Percentiles rank a stretch among this genome's conserved stretches.
phyloP scores from a whole-genome alignment of 805 yeast genomes.

The Candida krabiensis region DNA sequence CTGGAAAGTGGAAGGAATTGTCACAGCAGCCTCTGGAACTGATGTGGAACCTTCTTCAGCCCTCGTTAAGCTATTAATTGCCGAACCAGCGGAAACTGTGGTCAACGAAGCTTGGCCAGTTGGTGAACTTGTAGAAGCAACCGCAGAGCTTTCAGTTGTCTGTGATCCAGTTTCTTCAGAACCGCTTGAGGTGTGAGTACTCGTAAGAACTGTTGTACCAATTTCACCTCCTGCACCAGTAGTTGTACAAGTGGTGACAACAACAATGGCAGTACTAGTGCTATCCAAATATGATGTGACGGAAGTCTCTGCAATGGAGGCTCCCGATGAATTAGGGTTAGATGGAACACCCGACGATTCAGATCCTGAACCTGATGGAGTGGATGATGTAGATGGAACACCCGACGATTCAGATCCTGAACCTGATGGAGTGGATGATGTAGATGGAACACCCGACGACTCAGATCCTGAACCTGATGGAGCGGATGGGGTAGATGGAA shows the following conservation, averaged over 20 bases:
- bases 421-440: neutral
- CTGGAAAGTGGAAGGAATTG: neutral
- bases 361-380: neutral
- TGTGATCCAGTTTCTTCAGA: neutral
- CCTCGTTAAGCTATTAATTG: conserved; percentile 2
- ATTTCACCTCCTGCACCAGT: neutral
- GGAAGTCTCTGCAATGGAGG: neutral
- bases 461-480: neutral
- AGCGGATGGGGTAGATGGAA: neutral
- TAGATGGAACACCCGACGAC: conserved; percentile 1
- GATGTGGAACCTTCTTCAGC: neutral
- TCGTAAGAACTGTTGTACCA: neutral
- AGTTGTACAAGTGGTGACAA: neutral
- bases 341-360: neutral
- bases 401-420: conserved; percentile 1
- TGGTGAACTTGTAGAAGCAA: neutral
- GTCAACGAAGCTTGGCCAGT: neutral
- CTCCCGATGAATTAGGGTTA: neutral
- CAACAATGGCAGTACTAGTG: neutral
- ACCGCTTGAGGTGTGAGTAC: neutral
- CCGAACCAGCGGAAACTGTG: neutral
- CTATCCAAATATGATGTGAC: neutral
- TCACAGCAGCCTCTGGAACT: neutral
- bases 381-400: neutral
- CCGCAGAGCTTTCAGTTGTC: conserved; percentile 1